Evolutionary conservation across 345 rosid species (phyloP).

Genomic region (Brassica incana): DNA sequence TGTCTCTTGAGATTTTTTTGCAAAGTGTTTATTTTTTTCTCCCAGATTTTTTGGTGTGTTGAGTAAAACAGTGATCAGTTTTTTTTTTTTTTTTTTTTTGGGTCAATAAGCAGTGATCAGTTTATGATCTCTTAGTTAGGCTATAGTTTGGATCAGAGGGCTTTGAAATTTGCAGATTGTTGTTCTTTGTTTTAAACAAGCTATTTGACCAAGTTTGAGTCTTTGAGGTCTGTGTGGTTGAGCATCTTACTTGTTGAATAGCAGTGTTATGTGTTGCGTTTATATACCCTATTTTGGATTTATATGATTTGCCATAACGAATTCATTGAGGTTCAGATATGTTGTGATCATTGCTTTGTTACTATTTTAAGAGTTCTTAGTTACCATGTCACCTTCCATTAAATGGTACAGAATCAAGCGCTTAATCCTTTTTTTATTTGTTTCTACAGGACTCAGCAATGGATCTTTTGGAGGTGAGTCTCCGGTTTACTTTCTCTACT

Average conservation of each 20-base stretch:
- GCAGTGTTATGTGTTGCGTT: not conserved
- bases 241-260: constrained; percentile 7
- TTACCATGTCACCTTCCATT: not conserved
- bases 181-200: not conserved
- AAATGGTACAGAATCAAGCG: not conserved
- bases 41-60: not conserved
- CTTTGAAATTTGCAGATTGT: not conserved
- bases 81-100: no score
- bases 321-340: not conserved
- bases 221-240: constrained; percentile 18
- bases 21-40: not conserved
- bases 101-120: not conserved
- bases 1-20: not conserved
- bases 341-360: constrained; percentile 5
- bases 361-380: not conserved
- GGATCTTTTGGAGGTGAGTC: constrained; percentile 66
- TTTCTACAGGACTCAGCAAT: constrained; percentile 65
- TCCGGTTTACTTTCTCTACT: constrained; percentile 10
- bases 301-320: not conserved
- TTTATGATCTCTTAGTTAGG: not conserved
- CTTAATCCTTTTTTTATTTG: constrained; percentile 17
- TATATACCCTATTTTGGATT: not conserved
- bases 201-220: constrained; percentile 4
- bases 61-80: no score
- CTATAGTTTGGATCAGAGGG: not conserved